A percentile compares a stretch with the other conserved stretches of the same genome.
These are phyloP conservation scores for Phyllosticta citribraziliensis DNA, from an alignment of 2,329 filamentous ascomycete genomes.

Conservation along the genomic window DNA sequence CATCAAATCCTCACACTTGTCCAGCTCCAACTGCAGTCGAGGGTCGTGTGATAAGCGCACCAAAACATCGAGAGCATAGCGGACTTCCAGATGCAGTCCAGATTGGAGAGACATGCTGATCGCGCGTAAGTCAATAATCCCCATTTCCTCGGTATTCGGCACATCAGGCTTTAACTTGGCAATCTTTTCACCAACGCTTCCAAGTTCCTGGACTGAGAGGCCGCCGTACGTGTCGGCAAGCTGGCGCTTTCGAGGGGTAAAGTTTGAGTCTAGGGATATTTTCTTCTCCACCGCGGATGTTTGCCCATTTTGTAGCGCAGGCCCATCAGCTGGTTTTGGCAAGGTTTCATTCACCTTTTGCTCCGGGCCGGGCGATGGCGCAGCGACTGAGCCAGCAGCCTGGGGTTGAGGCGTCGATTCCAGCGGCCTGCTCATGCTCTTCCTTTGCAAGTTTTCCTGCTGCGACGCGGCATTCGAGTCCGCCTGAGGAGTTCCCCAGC, in stretches of 20 bases:
- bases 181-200: conserved; percentile 57
- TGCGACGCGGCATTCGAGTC: conserved; percentile 16
- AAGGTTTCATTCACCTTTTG: conserved; percentile 18
- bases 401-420: conserved; percentile 25
- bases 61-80: conserved; percentile 77
- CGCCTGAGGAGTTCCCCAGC: conserved; percentile 36
- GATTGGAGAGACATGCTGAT: conserved; percentile 83
- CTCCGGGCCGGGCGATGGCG: conserved; percentile 18
- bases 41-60: conserved; percentile 58
- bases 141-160: conserved; percentile 66
- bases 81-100: conserved; percentile 81
- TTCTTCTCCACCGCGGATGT: conserved; percentile 10
- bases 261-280: conserved; percentile 11
- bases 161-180: conserved; percentile 61
- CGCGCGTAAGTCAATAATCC: conserved; percentile 81
- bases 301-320: conserved; percentile 13
- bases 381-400: conserved; percentile 17
- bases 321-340: conserved; percentile 6
- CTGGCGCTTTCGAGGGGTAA: conserved; percentile 28
- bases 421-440: conserved; percentile 27
- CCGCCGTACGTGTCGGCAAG: conserved; percentile 54
- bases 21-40: conserved; percentile 55
- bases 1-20: conserved; percentile 75
- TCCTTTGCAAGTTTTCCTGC: conserved; percentile 18
- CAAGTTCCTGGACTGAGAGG: conserved; percentile 56